Base-by-base conservation (phyloP, 192 early-diverging fungal genomes). In the Chytriomyces sp. region DNA sequence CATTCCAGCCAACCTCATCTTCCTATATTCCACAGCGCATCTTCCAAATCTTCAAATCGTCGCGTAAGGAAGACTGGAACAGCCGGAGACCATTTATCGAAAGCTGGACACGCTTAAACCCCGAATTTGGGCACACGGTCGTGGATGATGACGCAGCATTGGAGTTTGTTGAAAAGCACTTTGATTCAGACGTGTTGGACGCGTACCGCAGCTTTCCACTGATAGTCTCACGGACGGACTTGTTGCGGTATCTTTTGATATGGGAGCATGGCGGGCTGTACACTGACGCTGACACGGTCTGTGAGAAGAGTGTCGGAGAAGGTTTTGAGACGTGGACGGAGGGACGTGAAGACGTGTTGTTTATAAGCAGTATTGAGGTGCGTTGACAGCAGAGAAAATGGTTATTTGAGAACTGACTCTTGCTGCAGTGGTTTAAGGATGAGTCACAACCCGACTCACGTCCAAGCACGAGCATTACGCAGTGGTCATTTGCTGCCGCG, bases 181-280 rank as follows among this genome's bases (percentile, higher is more conserved):
- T 73, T 63, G 45, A 50, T 18, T 24, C 9, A 28, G 18, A 45
- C 9, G 45, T 59, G 8, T 8, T 45, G 11, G 20, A 18, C 26
- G 72, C 72, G 6, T 73, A 62, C n/a, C 7, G 13, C 11, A 61
- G 50, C 20, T 24, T 73, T 3, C 72, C 72, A 10, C 45, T 73
- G 7, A 62, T 28, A 4, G 72, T 73, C 3, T 20, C 23, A 69
- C 16, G 57, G 23, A 50, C 76, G 20, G 76, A 77, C 45, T 57
- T 78, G 65, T 46, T 79, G 9, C 77, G 77, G 18, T 79, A 79
- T 48, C 43, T 66, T 18, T 5, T 79, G 69, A 24, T 79, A 7
- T 79, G 16, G 35, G 47, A 24, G 16, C 47, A 57, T 8, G 77
- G 77, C n/a, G 77, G 77, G 5, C 23, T 72, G 20, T 79, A 79